Evolutionary conservation across 2,329 filamentous ascomycete species (phyloP), one percentile per base, ranked within the genome.

Genomic region (Pseudogymnoascus sp.): DNA sequence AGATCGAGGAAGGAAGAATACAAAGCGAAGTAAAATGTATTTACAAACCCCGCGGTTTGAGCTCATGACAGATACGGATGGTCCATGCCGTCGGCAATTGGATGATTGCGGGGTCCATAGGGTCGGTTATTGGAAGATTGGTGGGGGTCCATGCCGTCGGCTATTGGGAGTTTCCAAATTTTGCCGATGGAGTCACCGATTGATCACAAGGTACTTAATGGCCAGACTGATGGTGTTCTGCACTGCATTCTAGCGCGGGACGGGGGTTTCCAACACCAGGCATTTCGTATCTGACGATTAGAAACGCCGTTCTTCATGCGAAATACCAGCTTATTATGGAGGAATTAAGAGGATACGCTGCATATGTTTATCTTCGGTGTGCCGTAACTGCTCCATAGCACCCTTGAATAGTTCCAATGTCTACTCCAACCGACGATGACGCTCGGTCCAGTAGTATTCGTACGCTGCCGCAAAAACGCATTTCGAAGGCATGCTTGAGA

Each of bases 401-500:
- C 42, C 42, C 42, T 46, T 46, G 21, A 46, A 46, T 26, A 46
- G 42, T n/a, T 11, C 42, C 42, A 23, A 46, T 46, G 42, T 9
- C 42, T 46, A 46, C 42, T 46, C 42, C 42, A 46, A 21, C 21
- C 21, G 13, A 5, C 42, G 42, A 26, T 46, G 42, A 46, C 42
- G 42, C 42, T 46, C 42, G 21, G 42, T 6, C 42, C 21, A 46
- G 42, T 26, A 11, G 21, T 46, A 26, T 46, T 46, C 42, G 42
- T n/a, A 26, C 42, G 13, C 42, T 26, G 21, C 42, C 42, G 15
- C 53, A 33, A 61, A 69, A 68, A 60, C 65, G 68, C 13, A 69
- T 69, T 19, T 68, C 67, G 3, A 62, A 64, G 50, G 68, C 68
- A 10, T 68, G 68, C 53, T n/a, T 69, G 19, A 63, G 66, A 63